Evolutionary conservation across 1,139 yeast genomes (phyloP).

Genomic region (Diutina sp.): DNA sequence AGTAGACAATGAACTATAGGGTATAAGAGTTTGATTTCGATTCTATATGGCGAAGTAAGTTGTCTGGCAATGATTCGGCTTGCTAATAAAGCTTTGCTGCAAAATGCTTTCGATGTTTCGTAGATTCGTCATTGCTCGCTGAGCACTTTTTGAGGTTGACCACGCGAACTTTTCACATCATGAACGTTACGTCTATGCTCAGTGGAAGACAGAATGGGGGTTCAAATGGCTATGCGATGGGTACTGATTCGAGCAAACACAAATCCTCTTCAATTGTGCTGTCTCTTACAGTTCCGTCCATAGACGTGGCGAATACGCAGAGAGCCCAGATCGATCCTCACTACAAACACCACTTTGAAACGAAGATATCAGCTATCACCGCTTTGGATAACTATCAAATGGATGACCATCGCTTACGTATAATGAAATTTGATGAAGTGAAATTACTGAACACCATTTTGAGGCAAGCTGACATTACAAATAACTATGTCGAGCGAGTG

Average conservation of each 20-base stretch:
- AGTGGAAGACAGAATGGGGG: neutral
- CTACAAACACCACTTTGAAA: neutral
- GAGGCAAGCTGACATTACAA: neutral
- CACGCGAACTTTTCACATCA: neutral
- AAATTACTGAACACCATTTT: neutral
- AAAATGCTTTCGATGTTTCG: too few species aligned
- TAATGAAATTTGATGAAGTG: neutral
- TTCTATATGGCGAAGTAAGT: too few species aligned
- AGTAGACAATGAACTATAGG: too few species aligned
- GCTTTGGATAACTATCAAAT: neutral
- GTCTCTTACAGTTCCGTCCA: neutral
- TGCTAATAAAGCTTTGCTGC: too few species aligned
- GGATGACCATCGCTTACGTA: neutral
- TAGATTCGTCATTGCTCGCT: neutral
- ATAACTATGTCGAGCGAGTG: constrained; percentile 2
- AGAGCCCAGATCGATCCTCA: neutral
- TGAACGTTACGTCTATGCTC: neutral
- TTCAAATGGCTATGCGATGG: neutral
- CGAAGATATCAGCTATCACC: neutral
- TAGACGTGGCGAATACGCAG: neutral
- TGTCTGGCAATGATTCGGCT: too few species aligned
- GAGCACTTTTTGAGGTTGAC: neutral
- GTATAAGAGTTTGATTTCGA: too few species aligned
- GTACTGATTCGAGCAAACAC: neutral
- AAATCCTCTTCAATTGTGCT: neutral